Base-by-base conservation (phyloP, 192 early-diverging fungal genomes). In the Lobulomyces angularis region DNA sequence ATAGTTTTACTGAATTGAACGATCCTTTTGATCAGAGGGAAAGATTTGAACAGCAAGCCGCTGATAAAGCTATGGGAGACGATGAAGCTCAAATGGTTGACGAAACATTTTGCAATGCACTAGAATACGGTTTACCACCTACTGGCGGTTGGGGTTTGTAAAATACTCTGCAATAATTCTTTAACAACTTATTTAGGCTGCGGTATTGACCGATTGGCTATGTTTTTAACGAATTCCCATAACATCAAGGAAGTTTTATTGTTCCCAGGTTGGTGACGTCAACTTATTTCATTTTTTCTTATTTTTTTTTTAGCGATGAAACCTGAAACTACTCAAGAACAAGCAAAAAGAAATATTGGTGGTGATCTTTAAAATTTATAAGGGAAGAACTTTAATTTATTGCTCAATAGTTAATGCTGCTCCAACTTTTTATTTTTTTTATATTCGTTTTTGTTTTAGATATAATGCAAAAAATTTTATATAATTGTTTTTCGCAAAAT, bases 1-100 rank as follows among this genome's bases (percentile, higher is more conserved):
- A 98, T 50, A 86, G 91, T 18, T 98, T 96, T 81, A 98, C 94
- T 5, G 94, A 98, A 78, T 77, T 98, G 62, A 98, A 98, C 75
- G 94, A 98, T 71, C 94, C 94, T 29, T 92, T 90, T 58, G 94
- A 93, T 51, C 94, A 98, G 68, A 83, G 94, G 45, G 89, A 91
- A 60, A 74, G 91, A 55, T 98, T 98, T 62, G 92, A 78, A 28
- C 88, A 94, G 72, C 94, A 98, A 70, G 94, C 94, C 21, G 62
- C 51, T 24, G 91, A 98, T 58, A 98, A 98, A 80, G 94, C 70
- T 44, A 87, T 86, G 40, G 94, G 94, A 51, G 94, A 98, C 58
- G 94, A 98, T 51, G 94, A 98, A 64, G 94, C 94, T 19, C 94
- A 98, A 68, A 55, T 90, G 53, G 83, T 98, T 49, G 94, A 98